phyloP scores from a whole-genome alignment of 768 basidiomycete genomes.

The Naematelia encephala region DNA sequence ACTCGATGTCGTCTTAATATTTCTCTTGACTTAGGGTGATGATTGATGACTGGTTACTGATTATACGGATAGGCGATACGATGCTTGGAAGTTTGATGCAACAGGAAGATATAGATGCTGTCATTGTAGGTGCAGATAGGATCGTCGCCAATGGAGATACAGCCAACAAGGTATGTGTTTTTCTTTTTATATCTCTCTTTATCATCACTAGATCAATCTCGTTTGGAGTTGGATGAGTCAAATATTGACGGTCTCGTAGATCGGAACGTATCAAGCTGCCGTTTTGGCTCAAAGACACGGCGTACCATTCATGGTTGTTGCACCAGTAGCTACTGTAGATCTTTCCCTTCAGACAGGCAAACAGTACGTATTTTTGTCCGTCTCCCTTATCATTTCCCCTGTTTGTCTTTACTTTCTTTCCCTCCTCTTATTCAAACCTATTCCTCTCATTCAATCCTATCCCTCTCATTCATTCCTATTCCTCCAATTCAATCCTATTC shows the following conservation, averaged over 20 bases:
- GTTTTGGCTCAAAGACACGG: slow-evolving; percentile 77
- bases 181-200: not conserved
- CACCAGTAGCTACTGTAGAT: slow-evolving; percentile 89
- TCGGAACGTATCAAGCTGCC: slow-evolving; percentile 95
- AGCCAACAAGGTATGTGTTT: slow-evolving; percentile 74
- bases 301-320: slow-evolving; percentile 89
- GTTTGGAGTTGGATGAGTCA: not conserved
- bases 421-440: too few relatives aligned
- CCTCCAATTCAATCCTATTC: not conserved
- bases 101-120: slow-evolving; percentile 80
- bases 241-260: slow-evolving; percentile 48
- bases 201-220: not conserved
- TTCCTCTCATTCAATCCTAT: too few relatives aligned
- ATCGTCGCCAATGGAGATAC: slow-evolving; percentile 93
- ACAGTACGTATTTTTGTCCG: slow-evolving; percentile 51
- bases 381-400: not conserved
- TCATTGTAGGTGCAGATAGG: slow-evolving; percentile 82
- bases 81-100: slow-evolving; percentile 91
- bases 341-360: slow-evolving; percentile 69
- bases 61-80: slow-evolving; percentile 59
- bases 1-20: too few relatives aligned
- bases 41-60: not conserved
- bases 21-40: too few relatives aligned
- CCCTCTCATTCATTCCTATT: not conserved
- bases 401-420: not conserved